These are phyloP conservation scores for Linnemannia exigua DNA, from an alignment of 192 early-diverging fungal species.

Conservation along the genomic window DNA sequence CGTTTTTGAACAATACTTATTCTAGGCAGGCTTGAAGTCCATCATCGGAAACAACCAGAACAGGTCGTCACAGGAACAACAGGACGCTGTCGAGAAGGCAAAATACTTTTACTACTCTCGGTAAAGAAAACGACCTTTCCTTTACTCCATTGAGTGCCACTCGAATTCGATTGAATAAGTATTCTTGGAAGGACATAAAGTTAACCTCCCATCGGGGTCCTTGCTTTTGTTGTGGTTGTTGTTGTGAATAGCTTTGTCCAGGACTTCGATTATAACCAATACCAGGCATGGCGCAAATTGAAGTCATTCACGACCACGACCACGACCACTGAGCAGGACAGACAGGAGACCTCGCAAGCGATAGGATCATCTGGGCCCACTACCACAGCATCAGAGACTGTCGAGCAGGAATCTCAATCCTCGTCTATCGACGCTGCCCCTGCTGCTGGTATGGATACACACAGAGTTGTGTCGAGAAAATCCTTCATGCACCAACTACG, in stretches of 20 bases:
- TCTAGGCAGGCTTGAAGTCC: conserved; percentile 37
- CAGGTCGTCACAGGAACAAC: conserved; percentile 34
- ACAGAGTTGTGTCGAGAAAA: too few species aligned
- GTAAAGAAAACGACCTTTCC: background rate
- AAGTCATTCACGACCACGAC: background rate
- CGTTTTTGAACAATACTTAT: background rate
- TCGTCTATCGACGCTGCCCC: background rate
- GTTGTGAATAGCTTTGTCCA: conserved; percentile 34
- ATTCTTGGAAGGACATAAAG: background rate
- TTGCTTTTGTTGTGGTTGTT: background rate
- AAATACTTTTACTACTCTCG: conserved; percentile 49
- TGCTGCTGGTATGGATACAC: conserved; percentile 12
- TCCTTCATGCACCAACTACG: too few species aligned
- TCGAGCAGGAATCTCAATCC: conserved; percentile 2
- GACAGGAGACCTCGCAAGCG: background rate
- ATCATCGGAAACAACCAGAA: conserved; percentile 27
- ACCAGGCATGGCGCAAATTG: conserved; percentile 34
- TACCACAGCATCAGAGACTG: background rate
- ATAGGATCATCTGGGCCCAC: background rate
- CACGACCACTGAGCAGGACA: background rate
- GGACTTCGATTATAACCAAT: conserved; percentile 32
- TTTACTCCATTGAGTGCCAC: background rate
- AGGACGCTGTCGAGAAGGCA: conserved; percentile 37
- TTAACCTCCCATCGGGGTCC: background rate
- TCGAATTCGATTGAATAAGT: background rate